A percentile compares a stretch with the other conserved stretches of the same genome.
These are phyloP conservation scores for Wallacemonas rigidus DNA, from an alignment of 208 protist genomes.

Conservation along the genomic window DNA sequence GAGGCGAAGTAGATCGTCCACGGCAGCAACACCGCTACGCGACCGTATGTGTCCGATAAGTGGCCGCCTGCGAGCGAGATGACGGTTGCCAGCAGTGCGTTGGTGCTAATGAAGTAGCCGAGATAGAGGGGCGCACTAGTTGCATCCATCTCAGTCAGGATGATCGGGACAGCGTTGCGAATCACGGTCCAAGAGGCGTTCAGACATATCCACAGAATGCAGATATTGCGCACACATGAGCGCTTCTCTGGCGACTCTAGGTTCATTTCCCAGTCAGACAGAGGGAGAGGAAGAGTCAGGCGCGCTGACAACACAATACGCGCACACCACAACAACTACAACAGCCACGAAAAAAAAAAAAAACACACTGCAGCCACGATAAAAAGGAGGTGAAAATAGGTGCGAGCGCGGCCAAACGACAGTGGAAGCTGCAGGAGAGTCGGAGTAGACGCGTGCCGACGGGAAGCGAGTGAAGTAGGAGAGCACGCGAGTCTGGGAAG, in stretches of 20 bases:
- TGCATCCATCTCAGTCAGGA: slow-evolving; percentile 45
- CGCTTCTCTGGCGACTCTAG: slow-evolving; percentile 4
- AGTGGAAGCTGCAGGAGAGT: too few species aligned
- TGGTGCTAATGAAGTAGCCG: slow-evolving; percentile 45
- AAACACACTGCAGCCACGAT: too few species aligned
- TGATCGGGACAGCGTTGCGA: slow-evolving; percentile 24
- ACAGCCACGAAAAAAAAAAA: too few species aligned
- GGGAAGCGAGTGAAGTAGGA: too few species aligned
- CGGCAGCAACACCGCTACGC: slow-evolving; percentile 32
- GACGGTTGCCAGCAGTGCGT: slow-evolving; percentile 36
- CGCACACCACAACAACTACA: too few species aligned
- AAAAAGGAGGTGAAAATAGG: too few species aligned
- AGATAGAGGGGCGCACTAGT: slow-evolving; percentile 35
- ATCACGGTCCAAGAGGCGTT: slow-evolving; percentile 15
- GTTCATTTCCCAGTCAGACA: not conserved
- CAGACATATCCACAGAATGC: slow-evolving; percentile 15
- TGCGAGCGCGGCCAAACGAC: too few species aligned
- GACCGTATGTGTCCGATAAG: slow-evolving; percentile 37
- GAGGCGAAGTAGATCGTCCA: slow-evolving; percentile 45
- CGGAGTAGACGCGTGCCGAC: too few species aligned
- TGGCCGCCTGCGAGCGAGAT: slow-evolving; percentile 38
- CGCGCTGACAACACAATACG: not conserved
- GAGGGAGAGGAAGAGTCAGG: not conserved
- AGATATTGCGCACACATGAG: slow-evolving; percentile 4
- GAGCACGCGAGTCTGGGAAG: too few species aligned